Percentiles rank a stretch among this genome's conserved stretches.
Conservation (phyloP, 495 filamentous ascomycete species). For the Hyphodiscus hymeniophilus region DNA sequence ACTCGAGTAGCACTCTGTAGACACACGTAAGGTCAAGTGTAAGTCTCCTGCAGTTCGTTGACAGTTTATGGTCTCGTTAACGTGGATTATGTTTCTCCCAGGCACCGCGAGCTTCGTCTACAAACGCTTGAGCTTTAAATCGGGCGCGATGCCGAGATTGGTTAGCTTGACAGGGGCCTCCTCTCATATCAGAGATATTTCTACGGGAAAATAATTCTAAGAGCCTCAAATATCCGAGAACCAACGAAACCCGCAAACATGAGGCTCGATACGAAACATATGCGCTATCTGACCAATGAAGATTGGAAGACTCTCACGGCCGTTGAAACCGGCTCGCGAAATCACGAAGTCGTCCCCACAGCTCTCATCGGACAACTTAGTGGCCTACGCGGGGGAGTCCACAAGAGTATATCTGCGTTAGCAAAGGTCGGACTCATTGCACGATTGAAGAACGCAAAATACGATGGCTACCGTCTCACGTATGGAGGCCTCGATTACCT, state of each 20-base stretch:
- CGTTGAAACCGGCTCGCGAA: constrained; percentile 87
- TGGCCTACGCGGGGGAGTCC: constrained; percentile 76
- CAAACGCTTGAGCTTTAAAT: constrained; percentile 14
- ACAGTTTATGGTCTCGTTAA: neutral
- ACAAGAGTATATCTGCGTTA: constrained; percentile 77
- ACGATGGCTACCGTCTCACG: constrained; percentile 95
- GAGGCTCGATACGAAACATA: constrained; percentile 86
- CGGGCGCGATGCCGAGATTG: constrained; percentile 1
- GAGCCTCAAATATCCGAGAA: constrained; percentile 6
- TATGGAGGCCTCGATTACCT: constrained; percentile 97
- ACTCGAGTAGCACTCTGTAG: neutral
- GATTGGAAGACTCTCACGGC: constrained; percentile 94
- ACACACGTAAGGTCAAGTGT: neutral
- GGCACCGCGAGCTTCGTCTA: constrained; percentile 25
- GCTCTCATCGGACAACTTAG: constrained; percentile 77
- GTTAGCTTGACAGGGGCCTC: constrained; percentile 14
- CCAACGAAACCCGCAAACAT: constrained; percentile 38
- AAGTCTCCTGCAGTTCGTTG: no score
- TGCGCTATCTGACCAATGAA: constrained; percentile 85
- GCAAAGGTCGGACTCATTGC: constrained; percentile 91
- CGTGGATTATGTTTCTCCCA: constrained; percentile 12
- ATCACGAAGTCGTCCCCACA: constrained; percentile 94
- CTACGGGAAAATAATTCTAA: constrained; percentile 16
- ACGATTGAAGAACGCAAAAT: constrained; percentile 89
- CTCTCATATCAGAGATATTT: neutral